phyloP scores from a whole-genome alignment of 768 basidiomycete species.

The Antrodiella citrinella region DNA sequence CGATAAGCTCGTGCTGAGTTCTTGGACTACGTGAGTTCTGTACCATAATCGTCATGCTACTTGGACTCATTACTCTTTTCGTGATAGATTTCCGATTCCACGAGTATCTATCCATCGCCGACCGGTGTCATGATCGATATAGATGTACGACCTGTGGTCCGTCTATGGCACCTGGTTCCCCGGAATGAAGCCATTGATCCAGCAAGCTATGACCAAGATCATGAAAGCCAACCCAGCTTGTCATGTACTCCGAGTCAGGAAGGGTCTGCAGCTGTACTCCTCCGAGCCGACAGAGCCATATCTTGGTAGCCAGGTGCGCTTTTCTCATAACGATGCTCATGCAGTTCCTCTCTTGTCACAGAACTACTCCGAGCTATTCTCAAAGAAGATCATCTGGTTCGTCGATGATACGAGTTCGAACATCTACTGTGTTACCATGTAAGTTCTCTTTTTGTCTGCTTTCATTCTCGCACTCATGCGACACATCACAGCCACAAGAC shows the following conservation, averaged over 20 bases:
- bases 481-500: constrained; percentile 75
- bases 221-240: constrained; percentile 99
- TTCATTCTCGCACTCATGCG: constrained; percentile 8
- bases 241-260: constrained; percentile 94
- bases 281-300: constrained; percentile 99
- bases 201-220: constrained; percentile 99
- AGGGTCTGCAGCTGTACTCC: constrained; percentile 96
- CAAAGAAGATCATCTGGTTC: constrained; percentile 99
- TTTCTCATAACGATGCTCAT: not conserved
- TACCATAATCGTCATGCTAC: too few species aligned
- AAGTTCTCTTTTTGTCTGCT: constrained; percentile 14
- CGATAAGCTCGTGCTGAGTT: constrained; percentile 98
- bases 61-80: too few species aligned
- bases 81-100: constrained; percentile 79
- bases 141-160: constrained; percentile 99
- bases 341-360: constrained; percentile 14
- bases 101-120: constrained; percentile 99
- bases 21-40: constrained; percentile 77
- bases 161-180: constrained; percentile 99
- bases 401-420: constrained; percentile 99
- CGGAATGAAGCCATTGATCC: constrained; percentile 94
- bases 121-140: constrained; percentile 99
- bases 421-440: constrained; percentile 98
- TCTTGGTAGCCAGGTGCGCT: constrained; percentile 93
- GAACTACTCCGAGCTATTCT: constrained; percentile 94